Percentiles rank a stretch among this genome's conserved stretches.
These are phyloP conservation scores for Colletotrichum euphorbiae DNA, from an alignment of 2,329 filamentous ascomycete species.

Conservation along the genomic window DNA sequence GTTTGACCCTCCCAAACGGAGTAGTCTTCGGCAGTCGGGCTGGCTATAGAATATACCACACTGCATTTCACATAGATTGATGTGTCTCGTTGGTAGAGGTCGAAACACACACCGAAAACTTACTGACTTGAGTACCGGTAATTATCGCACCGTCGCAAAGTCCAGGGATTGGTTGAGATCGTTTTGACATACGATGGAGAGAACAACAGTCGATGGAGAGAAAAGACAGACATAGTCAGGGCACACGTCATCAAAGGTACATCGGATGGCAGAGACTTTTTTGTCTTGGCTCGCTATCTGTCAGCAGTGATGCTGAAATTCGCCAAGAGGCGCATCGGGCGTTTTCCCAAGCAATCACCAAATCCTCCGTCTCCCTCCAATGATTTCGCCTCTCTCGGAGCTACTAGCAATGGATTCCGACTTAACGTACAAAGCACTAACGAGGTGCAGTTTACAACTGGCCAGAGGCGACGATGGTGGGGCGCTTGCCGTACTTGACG, in stretches of 20 bases:
- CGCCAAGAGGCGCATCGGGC: slow-evolving; percentile 23
- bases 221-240: no score
- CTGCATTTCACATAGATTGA: neutral
- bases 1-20: slow-evolving; percentile 17
- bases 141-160: no score
- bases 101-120: no score
- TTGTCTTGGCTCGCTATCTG: slow-evolving; percentile 36
- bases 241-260: neutral
- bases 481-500: slow-evolving; percentile 67
- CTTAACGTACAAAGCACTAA: slow-evolving; percentile 42
- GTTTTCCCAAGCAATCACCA: slow-evolving; percentile 30
- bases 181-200: no score
- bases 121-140: no score
- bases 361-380: slow-evolving; percentile 16
- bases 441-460: slow-evolving; percentile 53
- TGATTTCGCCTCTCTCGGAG: slow-evolving; percentile 18
- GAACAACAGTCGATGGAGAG: no score
- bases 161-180: no score
- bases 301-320: slow-evolving; percentile 12
- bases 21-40: neutral
- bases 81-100: no score
- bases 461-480: slow-evolving; percentile 68
- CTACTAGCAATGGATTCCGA: slow-evolving; percentile 21
- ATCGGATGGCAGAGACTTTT: slow-evolving; percentile 23
- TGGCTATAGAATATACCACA: slow-evolving; percentile 21